Conservation (phyloP, 495 filamentous ascomycete genomes). For the Aspergillus biplanus region DNA sequence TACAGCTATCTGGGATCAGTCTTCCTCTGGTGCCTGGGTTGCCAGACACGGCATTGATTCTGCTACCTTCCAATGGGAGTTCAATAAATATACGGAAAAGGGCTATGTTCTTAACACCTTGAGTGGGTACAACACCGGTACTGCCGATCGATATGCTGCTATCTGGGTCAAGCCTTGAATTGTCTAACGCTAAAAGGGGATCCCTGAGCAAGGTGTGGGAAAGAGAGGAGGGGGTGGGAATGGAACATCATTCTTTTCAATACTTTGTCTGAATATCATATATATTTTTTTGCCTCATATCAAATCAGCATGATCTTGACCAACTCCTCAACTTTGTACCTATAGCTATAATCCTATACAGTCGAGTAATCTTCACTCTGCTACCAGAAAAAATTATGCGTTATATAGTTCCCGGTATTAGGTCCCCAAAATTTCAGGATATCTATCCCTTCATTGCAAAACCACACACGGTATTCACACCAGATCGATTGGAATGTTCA, state of each 20-base stretch:
- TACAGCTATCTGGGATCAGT: constrained; percentile 29
- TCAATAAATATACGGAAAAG: constrained; percentile 21
- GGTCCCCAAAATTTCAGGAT: too few relatives aligned
- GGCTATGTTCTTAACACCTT: constrained; percentile 26
- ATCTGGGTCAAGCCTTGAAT: constrained; percentile 27
- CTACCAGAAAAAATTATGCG: background rate
- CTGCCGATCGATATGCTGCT: constrained; percentile 26
- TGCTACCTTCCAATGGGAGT: constrained; percentile 22
- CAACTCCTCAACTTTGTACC: background rate
- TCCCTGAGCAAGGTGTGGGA: too few relatives aligned
- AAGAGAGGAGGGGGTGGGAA: too few relatives aligned
- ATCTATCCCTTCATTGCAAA: constrained; percentile 1
- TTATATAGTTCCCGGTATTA: too few relatives aligned
- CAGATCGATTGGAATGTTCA: background rate
- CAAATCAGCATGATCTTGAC: background rate
- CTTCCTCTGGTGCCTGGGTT: constrained; percentile 21
- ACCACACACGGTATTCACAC: background rate
- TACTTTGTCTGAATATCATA: background rate
- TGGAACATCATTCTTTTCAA: background rate
- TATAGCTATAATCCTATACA: background rate
- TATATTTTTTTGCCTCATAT: background rate
- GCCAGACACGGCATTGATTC: constrained; percentile 28
- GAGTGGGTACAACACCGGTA: constrained; percentile 23
- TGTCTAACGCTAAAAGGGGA: background rate
- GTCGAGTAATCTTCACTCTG: background rate